Evolutionary conservation across 331 rosid genomes (phyloP).

Genomic region (Arachis monticola): DNA sequence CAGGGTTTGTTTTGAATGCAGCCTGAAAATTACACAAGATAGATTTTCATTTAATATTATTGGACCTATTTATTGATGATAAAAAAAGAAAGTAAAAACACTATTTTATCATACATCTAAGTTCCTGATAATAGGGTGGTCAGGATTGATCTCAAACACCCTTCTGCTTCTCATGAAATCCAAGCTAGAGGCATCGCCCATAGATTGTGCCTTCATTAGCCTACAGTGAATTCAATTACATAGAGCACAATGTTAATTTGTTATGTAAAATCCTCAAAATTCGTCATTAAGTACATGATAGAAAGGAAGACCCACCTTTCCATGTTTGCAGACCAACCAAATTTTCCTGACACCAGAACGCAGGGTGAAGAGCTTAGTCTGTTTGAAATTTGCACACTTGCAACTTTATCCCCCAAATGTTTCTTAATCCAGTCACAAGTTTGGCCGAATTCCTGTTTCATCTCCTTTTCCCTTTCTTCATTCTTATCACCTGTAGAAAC

Average conservation of each 20-base stretch:
- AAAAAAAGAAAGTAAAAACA: neutral
- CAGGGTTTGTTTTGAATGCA: constrained; percentile 71
- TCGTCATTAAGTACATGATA: neutral
- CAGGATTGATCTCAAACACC: constrained; percentile 94
- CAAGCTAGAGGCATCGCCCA: constrained; percentile 84
- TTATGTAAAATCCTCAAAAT: constrained; percentile 5
- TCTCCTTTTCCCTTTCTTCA: constrained; percentile 85
- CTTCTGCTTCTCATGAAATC: constrained; percentile 98
- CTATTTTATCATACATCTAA: constrained; percentile 66
- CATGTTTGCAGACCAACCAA: constrained; percentile 99
- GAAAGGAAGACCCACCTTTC: constrained; percentile 63
- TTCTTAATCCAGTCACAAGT: constrained; percentile 98
- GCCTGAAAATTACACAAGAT: constrained; percentile 54
- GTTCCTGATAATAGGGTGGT: constrained; percentile 78
- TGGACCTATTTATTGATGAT: neutral
- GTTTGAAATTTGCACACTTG: constrained; percentile 86
- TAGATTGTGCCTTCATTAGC: constrained; percentile 89
- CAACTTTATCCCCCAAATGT: constrained; percentile 87
- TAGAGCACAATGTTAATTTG: neutral
- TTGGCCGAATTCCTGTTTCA: constrained; percentile 81
- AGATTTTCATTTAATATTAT: neutral
- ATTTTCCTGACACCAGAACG: constrained; percentile 91
- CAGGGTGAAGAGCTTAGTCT: constrained; percentile 95
- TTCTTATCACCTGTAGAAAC: constrained; percentile 80
- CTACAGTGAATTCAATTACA: constrained; percentile 51